Base-by-base conservation (phyloP, 345 rosid species). In the Moricandia moricandioides region DNA sequence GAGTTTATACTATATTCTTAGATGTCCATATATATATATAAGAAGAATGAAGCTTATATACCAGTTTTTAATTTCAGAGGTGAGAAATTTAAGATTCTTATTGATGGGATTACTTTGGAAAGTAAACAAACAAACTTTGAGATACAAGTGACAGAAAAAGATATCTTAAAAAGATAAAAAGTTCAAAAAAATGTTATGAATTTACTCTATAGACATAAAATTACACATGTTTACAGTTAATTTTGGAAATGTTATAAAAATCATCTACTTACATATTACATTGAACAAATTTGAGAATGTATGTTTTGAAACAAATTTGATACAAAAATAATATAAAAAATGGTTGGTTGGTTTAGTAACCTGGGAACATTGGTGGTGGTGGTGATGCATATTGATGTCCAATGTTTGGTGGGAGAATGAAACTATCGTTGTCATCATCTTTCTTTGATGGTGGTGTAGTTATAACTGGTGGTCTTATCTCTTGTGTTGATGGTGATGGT, bases 321-420 rank as follows among this genome's bases (percentile, higher is more conserved):
- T 52, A 70, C 52, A 63, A 70, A 21, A 70, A 56, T 56, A 51
- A 37, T 18, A 39, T 43, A 57, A 33, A 71, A 70, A 64, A 39
- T 43, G 54, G 26, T 33, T 63, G 60, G 57, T 40, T 47, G 2
- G 58, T 54, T 84, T 84, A 93, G 82, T 93, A 90, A 76, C 98
- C 98, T 27, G 80, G 87, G 79, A 86, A 78, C 73, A 85, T 69
- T n/a, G 97, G 97, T 7, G 97, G 97, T 35, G 97, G 97, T 35
- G 97, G 97, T 5, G 97, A 92, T 8, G 87, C 67, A 73, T 92
- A 92, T 37, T 86, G 85, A 64, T 49, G 65, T n/a, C 97, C 97
- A 29, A 92, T 65, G 69, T 81, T 81, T 75, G 92, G 89, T 10
- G 97, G 97, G 57, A 92, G 85, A 47, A 71, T 24, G 30, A 88